These are phyloP conservation scores for Rhizopogon salebrosus DNA, from an alignment of 768 basidiomycete species.

Conservation along the genomic window DNA sequence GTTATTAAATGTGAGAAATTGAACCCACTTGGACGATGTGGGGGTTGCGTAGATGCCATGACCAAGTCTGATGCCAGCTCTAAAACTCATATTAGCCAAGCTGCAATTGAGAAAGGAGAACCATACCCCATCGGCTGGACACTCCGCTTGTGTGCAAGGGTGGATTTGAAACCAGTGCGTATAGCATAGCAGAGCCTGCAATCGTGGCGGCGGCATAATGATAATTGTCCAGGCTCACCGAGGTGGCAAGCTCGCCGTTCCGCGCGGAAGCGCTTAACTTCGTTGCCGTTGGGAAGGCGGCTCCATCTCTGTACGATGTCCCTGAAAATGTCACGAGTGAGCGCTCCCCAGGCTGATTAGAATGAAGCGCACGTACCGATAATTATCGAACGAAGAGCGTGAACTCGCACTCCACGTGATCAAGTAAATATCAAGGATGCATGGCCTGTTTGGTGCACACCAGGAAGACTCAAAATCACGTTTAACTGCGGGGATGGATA, in stretches of 20 bases:
- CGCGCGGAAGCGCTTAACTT: constrained; percentile 20
- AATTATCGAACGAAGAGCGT: constrained; percentile 9
- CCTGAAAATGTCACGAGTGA: constrained; percentile 10
- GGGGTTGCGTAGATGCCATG: constrained; percentile 20
- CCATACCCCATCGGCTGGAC: constrained; percentile 9
- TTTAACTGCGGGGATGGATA: constrained; percentile 5
- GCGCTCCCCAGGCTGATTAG: neutral
- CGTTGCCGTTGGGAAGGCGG: constrained; percentile 11
- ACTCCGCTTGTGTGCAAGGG: constrained; percentile 13
- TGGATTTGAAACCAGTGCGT: constrained; percentile 14
- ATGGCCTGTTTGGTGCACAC: constrained; percentile 8
- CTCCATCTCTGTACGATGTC: neutral
- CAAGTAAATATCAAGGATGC: constrained; percentile 13
- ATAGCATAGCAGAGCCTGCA: constrained; percentile 21
- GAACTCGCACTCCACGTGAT: constrained; percentile 15
- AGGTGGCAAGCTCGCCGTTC: constrained; percentile 17
- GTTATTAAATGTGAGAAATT: neutral
- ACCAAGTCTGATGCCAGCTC: constrained; percentile 16
- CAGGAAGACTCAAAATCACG: constrained; percentile 8
- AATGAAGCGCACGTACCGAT: constrained; percentile 6
- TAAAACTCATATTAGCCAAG: constrained; percentile 4
- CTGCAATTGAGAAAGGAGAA: neutral
- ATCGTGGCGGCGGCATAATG: constrained; percentile 5
- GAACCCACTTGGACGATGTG: constrained; percentile 18
- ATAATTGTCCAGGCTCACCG: constrained; percentile 16